A percentile compares a stretch with the other conserved stretches of the same genome.
Evolutionary conservation across 73 alveolate species (phyloP).

Genomic region (Paramecium sonneborni): DNA sequence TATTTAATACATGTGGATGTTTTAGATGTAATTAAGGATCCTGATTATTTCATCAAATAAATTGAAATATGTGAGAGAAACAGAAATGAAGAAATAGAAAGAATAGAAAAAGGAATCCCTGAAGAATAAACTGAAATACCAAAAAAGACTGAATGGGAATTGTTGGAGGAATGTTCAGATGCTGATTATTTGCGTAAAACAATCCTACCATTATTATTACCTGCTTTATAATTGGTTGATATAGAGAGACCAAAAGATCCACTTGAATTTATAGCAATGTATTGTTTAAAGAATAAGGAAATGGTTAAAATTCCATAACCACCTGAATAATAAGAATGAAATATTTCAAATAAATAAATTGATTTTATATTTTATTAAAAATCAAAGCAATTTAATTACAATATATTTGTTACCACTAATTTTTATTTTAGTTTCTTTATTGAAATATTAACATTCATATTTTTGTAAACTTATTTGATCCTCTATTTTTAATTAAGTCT

Average conservation of each 20-base stretch:
- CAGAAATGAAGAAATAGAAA: conserved; percentile 85
- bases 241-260: conserved; percentile 88
- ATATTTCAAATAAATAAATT: background rate
- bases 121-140: conserved; percentile 71
- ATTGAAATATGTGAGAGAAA: conserved; percentile 90
- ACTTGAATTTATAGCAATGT: conserved; percentile 80
- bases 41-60: conserved; percentile 90
- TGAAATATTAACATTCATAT: background rate
- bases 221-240: conserved; percentile 78
- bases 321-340: conserved; percentile 46
- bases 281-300: conserved; percentile 84
- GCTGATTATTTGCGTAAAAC: conserved; percentile 83
- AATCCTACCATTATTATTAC: conserved; percentile 82
- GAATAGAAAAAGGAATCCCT: conserved; percentile 78
- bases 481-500: background rate
- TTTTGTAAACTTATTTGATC: background rate
- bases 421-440: background rate
- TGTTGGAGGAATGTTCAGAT: conserved; percentile 70
- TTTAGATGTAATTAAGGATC: conserved; percentile 91
- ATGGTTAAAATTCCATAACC: conserved; percentile 76
- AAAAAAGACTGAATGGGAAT: conserved; percentile 83
- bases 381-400: conserved; percentile 11
- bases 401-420: background rate
- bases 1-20: conserved; percentile 92
- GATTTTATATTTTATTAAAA: background rate